A percentile compares a stretch with the other conserved stretches of the same genome.
Evolutionary conservation across 352 stramenopile genomes (phyloP).

Genomic region (Thraustotheca clavata): DNA sequence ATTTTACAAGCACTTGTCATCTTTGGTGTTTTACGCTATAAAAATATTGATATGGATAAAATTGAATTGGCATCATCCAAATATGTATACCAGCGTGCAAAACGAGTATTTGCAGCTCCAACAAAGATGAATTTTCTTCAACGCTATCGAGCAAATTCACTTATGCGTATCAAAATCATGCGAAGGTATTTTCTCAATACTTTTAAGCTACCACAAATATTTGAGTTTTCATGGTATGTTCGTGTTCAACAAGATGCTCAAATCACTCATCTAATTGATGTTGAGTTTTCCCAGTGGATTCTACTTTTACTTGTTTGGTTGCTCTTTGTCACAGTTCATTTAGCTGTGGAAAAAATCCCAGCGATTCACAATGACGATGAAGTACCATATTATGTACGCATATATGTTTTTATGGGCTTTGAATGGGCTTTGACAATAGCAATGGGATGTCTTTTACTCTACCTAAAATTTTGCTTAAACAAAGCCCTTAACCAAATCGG

Average conservation of each 20-base stretch:
- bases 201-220: conserved; percentile 21
- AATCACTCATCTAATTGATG: conserved; percentile 25
- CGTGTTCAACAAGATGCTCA: conserved; percentile 25
- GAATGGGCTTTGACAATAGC: neutral
- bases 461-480: conserved; percentile 7
- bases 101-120: neutral
- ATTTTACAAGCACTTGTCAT: conserved; percentile 28
- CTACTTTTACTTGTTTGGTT: conserved; percentile 21
- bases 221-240: conserved; percentile 26
- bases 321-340: neutral
- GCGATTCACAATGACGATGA: neutral
- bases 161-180: conserved; percentile 21
- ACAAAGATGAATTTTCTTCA: conserved; percentile 12
- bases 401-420: conserved; percentile 14
- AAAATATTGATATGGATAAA: conserved; percentile 25
- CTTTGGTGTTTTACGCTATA: conserved; percentile 20
- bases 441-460: conserved; percentile 6
- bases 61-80: conserved; percentile 22
- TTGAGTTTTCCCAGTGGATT: conserved; percentile 25
- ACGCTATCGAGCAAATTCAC: conserved; percentile 2
- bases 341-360: neutral
- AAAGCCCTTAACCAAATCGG: neutral
- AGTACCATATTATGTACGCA: conserved; percentile 1
- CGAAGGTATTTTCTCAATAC: conserved; percentile 20
- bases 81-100: conserved; percentile 15